phyloP scores from a whole-genome alignment of 768 basidiomycete genomes.

The Hortiboletus campestris region DNA sequence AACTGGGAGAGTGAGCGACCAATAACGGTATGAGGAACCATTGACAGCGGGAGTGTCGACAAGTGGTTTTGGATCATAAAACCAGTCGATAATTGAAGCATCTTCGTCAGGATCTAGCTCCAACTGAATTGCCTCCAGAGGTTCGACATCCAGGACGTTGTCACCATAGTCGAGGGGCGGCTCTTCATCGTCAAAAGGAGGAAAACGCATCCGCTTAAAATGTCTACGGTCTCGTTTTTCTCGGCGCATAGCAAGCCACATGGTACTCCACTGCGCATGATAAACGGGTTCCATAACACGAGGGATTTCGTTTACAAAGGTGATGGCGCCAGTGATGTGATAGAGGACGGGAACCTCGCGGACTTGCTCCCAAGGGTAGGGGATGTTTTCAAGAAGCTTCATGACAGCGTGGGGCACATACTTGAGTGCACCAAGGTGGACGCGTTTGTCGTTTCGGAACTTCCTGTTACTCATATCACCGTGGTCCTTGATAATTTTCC shows the following conservation, averaged over 20 bases:
- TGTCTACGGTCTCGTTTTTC: slow-evolving; percentile 98
- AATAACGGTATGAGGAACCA: slow-evolving; percentile 89
- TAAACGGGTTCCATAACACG: slow-evolving; percentile 96
- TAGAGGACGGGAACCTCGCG: slow-evolving; percentile 98
- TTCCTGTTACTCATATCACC: slow-evolving; percentile 99
- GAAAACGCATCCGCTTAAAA: slow-evolving; percentile 99
- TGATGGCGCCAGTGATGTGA: slow-evolving; percentile 99
- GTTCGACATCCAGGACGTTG: slow-evolving; percentile 97
- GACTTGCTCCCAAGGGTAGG: slow-evolving; percentile 98
- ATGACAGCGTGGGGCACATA: slow-evolving; percentile 99
- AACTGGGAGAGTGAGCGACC: slow-evolving; percentile 88
- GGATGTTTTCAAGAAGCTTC: slow-evolving; percentile 98
- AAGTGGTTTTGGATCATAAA: slow-evolving; percentile 96
- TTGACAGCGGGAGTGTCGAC: slow-evolving; percentile 89
- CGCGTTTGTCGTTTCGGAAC: slow-evolving; percentile 98
- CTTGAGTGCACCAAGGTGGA: slow-evolving; percentile 96
- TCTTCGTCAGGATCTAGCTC: slow-evolving; percentile 95
- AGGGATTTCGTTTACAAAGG: slow-evolving; percentile 98
- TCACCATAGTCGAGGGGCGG: slow-evolving; percentile 99
- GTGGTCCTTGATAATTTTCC: slow-evolving; percentile 99
- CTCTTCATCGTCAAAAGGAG: slow-evolving; percentile 99
- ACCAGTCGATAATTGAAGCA: slow-evolving; percentile 90
- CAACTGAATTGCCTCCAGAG: slow-evolving; percentile 95
- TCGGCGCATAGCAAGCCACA: slow-evolving; percentile 99
- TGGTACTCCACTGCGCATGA: slow-evolving; percentile 98